These are phyloP conservation scores for Fusarium tricinctum DNA, from an alignment of 2,329 filamentous ascomycete genomes.

Conservation along the genomic window DNA sequence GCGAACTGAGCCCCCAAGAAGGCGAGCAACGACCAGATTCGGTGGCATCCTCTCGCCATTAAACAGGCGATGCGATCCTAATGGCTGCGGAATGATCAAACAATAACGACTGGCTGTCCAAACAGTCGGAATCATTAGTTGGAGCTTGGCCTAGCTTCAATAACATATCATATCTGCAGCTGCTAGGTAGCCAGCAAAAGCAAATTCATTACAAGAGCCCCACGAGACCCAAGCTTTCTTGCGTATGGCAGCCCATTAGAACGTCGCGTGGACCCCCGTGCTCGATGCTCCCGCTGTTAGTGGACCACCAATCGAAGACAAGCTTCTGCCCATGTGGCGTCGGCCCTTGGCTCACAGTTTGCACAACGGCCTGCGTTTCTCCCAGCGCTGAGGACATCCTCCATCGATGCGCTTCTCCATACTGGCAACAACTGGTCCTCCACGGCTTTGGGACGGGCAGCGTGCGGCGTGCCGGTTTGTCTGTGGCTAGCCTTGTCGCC, in stretches of 20 bases:
- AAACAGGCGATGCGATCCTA: constrained; percentile 23
- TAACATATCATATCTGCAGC: neutral
- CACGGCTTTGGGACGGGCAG: constrained; percentile 30
- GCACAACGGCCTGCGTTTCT: constrained; percentile 30
- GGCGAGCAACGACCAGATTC: constrained; percentile 6
- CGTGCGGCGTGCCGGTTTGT: constrained; percentile 41
- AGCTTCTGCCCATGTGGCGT: constrained; percentile 50
- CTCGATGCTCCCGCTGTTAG: constrained; percentile 49
- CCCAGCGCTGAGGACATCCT: constrained; percentile 8
- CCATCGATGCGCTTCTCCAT: constrained; percentile 22
- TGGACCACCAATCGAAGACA: constrained; percentile 51
- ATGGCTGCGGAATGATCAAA: constrained; percentile 1
- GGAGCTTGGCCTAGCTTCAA: constrained; percentile 25
- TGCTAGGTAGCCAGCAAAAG: constrained; percentile 2
- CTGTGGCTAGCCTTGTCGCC: constrained; percentile 36
- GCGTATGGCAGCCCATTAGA: constrained; percentile 51
- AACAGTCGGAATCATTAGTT: constrained; percentile 31
- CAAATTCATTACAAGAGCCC: constrained; percentile 23
- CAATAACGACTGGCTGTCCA: constrained; percentile 25
- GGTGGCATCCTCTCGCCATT: neutral
- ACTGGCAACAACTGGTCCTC: constrained; percentile 25
- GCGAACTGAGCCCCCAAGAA: neutral
- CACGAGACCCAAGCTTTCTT: constrained; percentile 28
- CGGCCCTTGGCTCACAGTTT: constrained; percentile 45
- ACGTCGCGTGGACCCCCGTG: constrained; percentile 51